Base-by-base conservation (phyloP, 306 rosid species). In the Rubus idaeus region DNA sequence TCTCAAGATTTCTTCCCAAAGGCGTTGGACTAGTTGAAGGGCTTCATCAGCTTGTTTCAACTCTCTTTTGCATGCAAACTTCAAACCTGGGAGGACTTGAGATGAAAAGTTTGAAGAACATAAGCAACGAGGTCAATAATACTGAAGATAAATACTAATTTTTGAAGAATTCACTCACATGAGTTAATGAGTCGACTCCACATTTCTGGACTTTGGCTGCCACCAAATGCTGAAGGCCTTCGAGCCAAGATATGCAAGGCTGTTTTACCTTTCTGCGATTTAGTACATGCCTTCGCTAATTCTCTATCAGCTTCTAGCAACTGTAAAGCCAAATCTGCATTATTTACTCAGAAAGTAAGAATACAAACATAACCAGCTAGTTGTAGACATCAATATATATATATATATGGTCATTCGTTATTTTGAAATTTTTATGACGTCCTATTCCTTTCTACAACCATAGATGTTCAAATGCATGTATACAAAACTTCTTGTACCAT, bases 181-280 rank as follows among this genome's bases (percentile, higher is more conserved):
- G 69, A 16, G 4, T 7, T 64, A 2, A 8, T 4, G 16, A 21
- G 44, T 68, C 72, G 51, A 30, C 78, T 18, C 73, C 75, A 83
- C 12, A 30, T 6, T 40, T 68, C 17, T 58, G 26, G 20, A 20
- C 68, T 62, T 62, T 35, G 44, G 68, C 20, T 35, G 26, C n/a
- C 65, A 55, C 68, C 52, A 71, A 68, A 17, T 63, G 20, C 81
- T 23, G 1, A 11, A 5, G 79, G 76, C 30, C 66, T 80, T 45
- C 73, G 52, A 14, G 84, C 87, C 78, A 83, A 67, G 0, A 76
- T 37, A 50, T 80, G 78, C 64, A 84, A 77, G 4, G 80, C 78
- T 2, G 77, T 73, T 16, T 77, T 65, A 1, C 13, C 0, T 8
- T 68, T 16, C 53, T 8, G 44, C 68, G 42, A 13, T 1, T 9